A percentile compares a stretch with the other conserved stretches of the same genome.
These are phyloP conservation scores for Sugiyamaella novakii DNA, from an alignment of 1,139 yeast genomes.

Conservation along the genomic window DNA sequence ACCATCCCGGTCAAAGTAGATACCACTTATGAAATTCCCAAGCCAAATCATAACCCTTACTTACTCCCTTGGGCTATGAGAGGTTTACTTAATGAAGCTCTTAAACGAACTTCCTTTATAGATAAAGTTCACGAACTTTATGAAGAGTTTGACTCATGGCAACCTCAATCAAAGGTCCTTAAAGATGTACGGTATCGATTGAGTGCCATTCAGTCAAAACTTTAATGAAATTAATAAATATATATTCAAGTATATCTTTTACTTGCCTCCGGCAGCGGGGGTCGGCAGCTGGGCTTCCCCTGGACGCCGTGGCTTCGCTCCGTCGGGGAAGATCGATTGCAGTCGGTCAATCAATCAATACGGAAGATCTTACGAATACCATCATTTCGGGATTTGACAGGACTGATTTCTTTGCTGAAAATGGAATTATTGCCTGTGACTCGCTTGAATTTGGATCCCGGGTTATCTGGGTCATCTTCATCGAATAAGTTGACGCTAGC, in stretches of 20 bases:
- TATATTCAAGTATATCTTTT: background rate
- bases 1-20: slow-evolving; percentile 33
- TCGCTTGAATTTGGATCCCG: slow-evolving; percentile 32
- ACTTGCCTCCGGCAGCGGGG: background rate
- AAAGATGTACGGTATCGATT: slow-evolving; percentile 83
- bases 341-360: slow-evolving; percentile 13
- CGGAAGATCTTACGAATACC: slow-evolving; percentile 25
- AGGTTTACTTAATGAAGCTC: slow-evolving; percentile 66
- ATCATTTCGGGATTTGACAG: slow-evolving; percentile 28
- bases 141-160: slow-evolving; percentile 78
- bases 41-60: slow-evolving; percentile 61
- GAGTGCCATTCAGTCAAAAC: slow-evolving; percentile 54
- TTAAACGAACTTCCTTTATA: slow-evolving; percentile 44
- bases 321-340: background rate
- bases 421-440: slow-evolving; percentile 19
- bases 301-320: too few species aligned
- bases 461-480: slow-evolving; percentile 29
- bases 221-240: slow-evolving; percentile 20
- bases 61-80: slow-evolving; percentile 91
- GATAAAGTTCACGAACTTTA: slow-evolving; percentile 62
- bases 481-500: slow-evolving; percentile 26
- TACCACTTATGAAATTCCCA: slow-evolving; percentile 38
- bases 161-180: slow-evolving; percentile 75
- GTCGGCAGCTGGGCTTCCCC: too few species aligned
- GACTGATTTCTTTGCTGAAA: slow-evolving; percentile 28